Base-by-base conservation (phyloP, 1,139 yeast species). In the Sugiyamaella grinbergsii region DNA sequence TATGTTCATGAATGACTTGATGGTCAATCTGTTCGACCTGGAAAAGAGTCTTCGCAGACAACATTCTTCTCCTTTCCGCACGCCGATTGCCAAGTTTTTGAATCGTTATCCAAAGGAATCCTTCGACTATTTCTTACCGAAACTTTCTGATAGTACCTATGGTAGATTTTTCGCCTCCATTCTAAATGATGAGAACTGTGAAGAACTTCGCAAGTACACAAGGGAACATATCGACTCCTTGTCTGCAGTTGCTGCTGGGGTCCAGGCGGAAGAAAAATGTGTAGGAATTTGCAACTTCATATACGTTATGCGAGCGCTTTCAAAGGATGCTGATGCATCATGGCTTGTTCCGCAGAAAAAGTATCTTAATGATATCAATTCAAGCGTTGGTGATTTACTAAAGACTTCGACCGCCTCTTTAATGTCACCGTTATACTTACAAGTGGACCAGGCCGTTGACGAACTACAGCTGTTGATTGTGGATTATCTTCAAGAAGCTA, bases 41-140 rank as follows among this genome's bases (percentile, higher is more conserved):
- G 99, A 94, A 68, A 83, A 84, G 1, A 84, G 84, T 56, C 73
- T 94, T 59, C 85, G 96, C 55, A 83, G 97, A 39, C 90, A 87
- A 59, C 88, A 87, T 53, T 77, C 76, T 47, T 89, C 97, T 1
- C 98, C 98, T 4, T 90, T 94, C 72, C 77, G 98, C 58, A 78
- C 75, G n/a, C 98, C 98, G 3, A 80, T 93, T 47, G 93, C 95
- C 3, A 86, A 85, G 64, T 94, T 87, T 63, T 74, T 93, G 70
- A 83, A 90, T 66, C 74, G 96, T 54, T 93, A 91, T 68, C 81
- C 95, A 2, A 80, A 77, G 26, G 87, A 91, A 57, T 80, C 95
- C 2, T 74, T 83, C 54, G 81, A 80, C 34, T 89, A 83, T 64
- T 90, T 87, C 69, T 71, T 79, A 43, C 79, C 79, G 18, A 84